A percentile compares a stretch with the other conserved stretches of the same genome.
Evolutionary conservation across 1,284 basidiomycete species (phyloP).

Genomic region (Apiotrichum brassicae): DNA sequence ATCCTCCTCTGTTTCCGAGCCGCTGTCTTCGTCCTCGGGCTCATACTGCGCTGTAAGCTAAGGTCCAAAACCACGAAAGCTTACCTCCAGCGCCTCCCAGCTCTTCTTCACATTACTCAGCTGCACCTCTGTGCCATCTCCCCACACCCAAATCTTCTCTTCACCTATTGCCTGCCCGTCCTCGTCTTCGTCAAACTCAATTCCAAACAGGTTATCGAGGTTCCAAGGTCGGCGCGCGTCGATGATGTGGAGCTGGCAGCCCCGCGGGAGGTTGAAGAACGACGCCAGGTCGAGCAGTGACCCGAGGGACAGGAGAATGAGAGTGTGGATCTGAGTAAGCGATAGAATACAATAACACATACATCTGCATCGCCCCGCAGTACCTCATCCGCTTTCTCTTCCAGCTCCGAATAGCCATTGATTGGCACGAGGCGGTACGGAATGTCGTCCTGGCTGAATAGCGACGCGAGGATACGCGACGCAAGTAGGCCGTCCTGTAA

Average conservation of each 20-base stretch:
- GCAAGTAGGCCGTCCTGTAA: slow-evolving; percentile 40
- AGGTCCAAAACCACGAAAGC: slow-evolving; percentile 36
- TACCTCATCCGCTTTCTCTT: slow-evolving; percentile 62
- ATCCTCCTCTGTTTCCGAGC: slow-evolving; percentile 46
- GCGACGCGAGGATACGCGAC: slow-evolving; percentile 68
- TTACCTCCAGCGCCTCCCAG: slow-evolving; percentile 65
- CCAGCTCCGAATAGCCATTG: slow-evolving; percentile 71
- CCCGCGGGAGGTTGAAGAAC: slow-evolving; percentile 45
- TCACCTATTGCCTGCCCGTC: slow-evolving; percentile 53
- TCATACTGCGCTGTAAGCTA: slow-evolving; percentile 22
- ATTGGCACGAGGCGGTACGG: slow-evolving; percentile 88
- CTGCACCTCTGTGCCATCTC: slow-evolving; percentile 69
- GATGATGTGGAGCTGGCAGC: slow-evolving; percentile 77
- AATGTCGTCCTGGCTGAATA: slow-evolving; percentile 90
- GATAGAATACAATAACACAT: too few relatives aligned
- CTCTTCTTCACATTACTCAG: slow-evolving; percentile 48
- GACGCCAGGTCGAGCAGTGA: slow-evolving; percentile 72
- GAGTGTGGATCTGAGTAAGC: slow-evolving; percentile 66
- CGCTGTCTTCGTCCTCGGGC: slow-evolving; percentile 39
- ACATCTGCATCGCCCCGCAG: slow-evolving; percentile 33
- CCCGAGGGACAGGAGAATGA: slow-evolving; percentile 90
- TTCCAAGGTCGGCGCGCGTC: slow-evolving; percentile 91
- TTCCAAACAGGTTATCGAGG: slow-evolving; percentile 77
- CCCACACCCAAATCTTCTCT: slow-evolving; percentile 64
- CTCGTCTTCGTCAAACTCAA: slow-evolving; percentile 43